Percentiles rank a stretch among this genome's conserved stretches.
Conservation (phyloP, 2,329 filamentous ascomycete species). For the Hymenoscyphus fructigenus region DNA sequence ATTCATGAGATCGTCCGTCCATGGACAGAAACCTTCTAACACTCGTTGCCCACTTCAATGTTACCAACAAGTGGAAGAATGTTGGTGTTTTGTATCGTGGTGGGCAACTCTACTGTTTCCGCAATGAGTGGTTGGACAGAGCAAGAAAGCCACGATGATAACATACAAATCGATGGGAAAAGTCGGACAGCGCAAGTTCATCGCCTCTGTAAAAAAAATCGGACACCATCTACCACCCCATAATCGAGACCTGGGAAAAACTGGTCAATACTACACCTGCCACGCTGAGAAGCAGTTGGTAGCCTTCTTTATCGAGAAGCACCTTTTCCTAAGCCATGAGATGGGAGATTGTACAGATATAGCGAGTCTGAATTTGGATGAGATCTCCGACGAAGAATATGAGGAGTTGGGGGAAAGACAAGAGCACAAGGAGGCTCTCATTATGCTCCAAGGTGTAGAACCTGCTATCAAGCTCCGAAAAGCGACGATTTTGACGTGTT, state of each 20-base stretch:
- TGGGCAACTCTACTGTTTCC: background rate
- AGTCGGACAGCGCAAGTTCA: background rate
- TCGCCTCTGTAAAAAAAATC: background rate
- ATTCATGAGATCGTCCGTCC: background rate
- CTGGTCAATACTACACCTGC: background rate
- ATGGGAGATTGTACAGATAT: background rate
- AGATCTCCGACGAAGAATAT: too few relatives aligned
- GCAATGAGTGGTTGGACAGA: background rate
- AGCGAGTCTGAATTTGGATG: background rate
- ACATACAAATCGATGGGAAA: background rate
- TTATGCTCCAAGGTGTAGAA: background rate
- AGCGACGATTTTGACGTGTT: background rate
- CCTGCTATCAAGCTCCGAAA: background rate
- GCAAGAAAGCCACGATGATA: background rate
- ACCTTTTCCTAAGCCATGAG: background rate
- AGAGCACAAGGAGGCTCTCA: background rate
- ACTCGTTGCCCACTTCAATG: background rate
- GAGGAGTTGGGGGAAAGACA: too few relatives aligned
- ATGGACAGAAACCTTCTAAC: background rate
- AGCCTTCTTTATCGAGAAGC: background rate
- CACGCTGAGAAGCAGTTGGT: background rate
- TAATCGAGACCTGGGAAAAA: background rate
- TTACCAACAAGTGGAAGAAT: background rate
- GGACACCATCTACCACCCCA: background rate
- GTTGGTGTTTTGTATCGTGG: background rate